Evolutionary conservation across 2,329 filamentous ascomycete species (phyloP), one percentile per base, ranked within the genome.

Genomic region (Calcarisporium arbuscula): DNA sequence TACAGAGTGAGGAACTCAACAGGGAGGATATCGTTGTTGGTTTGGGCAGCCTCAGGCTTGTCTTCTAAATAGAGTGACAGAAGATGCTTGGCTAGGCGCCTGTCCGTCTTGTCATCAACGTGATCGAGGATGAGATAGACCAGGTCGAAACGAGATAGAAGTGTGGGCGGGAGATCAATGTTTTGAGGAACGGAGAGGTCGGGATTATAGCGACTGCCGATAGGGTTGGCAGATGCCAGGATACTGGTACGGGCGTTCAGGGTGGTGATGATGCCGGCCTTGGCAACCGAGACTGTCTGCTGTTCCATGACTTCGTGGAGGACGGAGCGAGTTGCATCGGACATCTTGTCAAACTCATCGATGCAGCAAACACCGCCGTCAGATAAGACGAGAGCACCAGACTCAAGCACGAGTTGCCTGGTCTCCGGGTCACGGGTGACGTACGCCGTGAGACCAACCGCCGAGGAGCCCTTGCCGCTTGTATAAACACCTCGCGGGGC

Each of bases 41-140:
- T 78, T 1, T 74, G 63, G 2, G 85, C 92, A 40, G 89, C 89
- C 19, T 95, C 85, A 2, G 92, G 94, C 27, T 77, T 84, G 54
- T 98, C 92, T 59, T 98, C 92, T 17, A 98, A 72, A 54, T 98
- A 98, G 81, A 98, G 94, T 36, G 87, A 87, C 20, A 98, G 77
- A 50, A 98, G 66, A 68, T 98, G 92, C 54, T 89, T 84, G 10
- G 92, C 92, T 36, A 98, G 69, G 28, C 87, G 80, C 42, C 89
- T 82, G 59, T 98, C 92, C 35, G 74, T 81, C 53, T 84, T 82
- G 63, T 96, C 92, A 52, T 96, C 90, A 32, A 94, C 82, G 7
- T 85, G 85, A 57, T 98, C 92, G 30, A 98, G 79, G 28, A 98
- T 92, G 2, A 98, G 78, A 55, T 98, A 98, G 32, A 98, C 90